Evolutionary conservation across 768 basidiomycete species (phyloP), one percentile per base, ranked within the genome.

Genomic region (Lactarius deliciosus): DNA sequence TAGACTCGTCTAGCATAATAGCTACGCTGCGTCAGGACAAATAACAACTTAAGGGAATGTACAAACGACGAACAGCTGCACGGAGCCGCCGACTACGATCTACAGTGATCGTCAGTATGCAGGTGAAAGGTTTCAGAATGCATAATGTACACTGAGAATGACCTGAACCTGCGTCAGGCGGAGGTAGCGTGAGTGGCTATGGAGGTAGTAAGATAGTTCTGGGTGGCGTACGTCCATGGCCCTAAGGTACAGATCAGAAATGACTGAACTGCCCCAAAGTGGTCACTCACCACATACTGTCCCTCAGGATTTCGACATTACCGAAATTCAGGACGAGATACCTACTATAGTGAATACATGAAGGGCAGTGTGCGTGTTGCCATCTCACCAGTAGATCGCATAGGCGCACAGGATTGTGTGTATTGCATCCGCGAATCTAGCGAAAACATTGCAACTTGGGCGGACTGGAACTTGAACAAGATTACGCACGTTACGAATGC

Each of bases 251-350:
- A 18, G 63, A 34, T 45, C 50, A 56, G 60, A 62, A 30, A 55
- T 20, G 36, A 55, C 36, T 22, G 22, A 5, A 9, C 56, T 10
- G 25, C 20, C 43, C 16, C 5, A 30, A 11, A 55, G 18, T n/a
- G 22, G 30, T 15, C 9, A 71, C 77, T 63, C 60, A 83, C 83
- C 83, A 83, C 57, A 76, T 78, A 28, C 79, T 77, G 18, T 74
- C 74, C 25, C 64, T 47, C 38, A 84, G 72, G n/a, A 76, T 79
- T 2, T 70, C 68, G 18, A 75, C 70, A 55, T 82, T 78, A 30
- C 75, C 70, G 71, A 77, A 83, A 63, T 83, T 82, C 38, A 77
- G 73, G 34, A 85, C 74, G 54, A 85, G 75, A 70, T 82, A 82
- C 77, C 83, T 84, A 57, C 5, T 16, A 41, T 32, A 15, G n/a